Conservation (phyloP, 257 asterid genomes). For the Jacaranda copaia region DNA sequence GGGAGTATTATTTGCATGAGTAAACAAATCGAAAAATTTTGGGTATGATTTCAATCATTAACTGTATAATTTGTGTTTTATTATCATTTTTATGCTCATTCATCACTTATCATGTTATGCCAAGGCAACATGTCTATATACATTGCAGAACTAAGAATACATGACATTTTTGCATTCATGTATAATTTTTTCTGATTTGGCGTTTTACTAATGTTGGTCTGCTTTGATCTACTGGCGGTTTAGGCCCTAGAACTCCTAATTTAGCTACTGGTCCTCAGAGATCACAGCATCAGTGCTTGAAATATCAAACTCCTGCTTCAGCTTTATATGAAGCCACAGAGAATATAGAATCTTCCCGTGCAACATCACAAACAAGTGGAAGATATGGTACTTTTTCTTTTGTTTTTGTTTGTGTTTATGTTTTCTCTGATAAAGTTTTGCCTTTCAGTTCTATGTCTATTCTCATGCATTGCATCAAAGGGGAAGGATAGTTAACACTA, state of each 20-base stretch:
- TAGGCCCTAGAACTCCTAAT: constrained; percentile 44
- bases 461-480: constrained; percentile 14
- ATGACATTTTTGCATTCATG: constrained; percentile 23
- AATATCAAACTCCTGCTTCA: constrained; percentile 79
- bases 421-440: constrained; percentile 19
- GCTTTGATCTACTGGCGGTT: constrained; percentile 38
- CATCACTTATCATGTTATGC: neutral
- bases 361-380: constrained; percentile 51
- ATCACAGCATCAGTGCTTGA: constrained; percentile 52
- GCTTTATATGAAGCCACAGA: constrained; percentile 75
- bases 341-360: constrained; percentile 46
- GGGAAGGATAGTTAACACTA: neutral
- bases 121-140: neutral
- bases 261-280: constrained; percentile 55
- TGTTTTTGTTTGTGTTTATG: constrained; percentile 43
- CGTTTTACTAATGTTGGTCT: neutral
- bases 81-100: neutral
- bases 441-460: constrained; percentile 20
- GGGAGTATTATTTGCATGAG: neutral
- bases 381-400: constrained; percentile 49
- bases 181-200: neutral
- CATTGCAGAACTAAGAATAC: neutral
- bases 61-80: constrained; percentile 1
- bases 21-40: neutral
- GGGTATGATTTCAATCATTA: neutral